Percentiles rank a stretch among this genome's conserved stretches.
These are phyloP conservation scores for Phytopythium kandeliae DNA, from an alignment of 352 stramenopile species.

Conservation along the genomic window DNA sequence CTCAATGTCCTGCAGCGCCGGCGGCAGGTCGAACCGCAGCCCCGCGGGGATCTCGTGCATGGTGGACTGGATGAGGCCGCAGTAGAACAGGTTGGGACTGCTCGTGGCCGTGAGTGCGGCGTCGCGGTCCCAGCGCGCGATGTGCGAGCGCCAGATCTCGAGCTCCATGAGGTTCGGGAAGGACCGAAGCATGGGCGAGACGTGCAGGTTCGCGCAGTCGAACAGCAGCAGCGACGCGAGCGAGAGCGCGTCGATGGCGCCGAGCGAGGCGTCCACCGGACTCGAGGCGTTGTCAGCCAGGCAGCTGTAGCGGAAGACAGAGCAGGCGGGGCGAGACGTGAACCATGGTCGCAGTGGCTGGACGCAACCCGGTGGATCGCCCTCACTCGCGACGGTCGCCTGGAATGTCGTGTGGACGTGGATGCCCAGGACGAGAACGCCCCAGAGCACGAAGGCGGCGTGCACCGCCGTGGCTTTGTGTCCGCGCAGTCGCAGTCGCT, in stretches of 20 bases:
- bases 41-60: conserved; percentile 10
- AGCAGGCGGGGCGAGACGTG: conserved; percentile 6
- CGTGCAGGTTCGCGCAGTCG: conserved; percentile 12
- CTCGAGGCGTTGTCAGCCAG: conserved; percentile 9
- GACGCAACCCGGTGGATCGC: neutral
- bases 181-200: conserved; percentile 8
- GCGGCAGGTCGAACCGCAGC: conserved; percentile 9
- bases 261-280: conserved; percentile 1
- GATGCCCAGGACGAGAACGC: neutral
- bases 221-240: conserved; percentile 13
- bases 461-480: neutral
- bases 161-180: conserved; percentile 15
- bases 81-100: conserved; percentile 13
- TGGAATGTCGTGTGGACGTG: neutral
- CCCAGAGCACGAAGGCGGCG: neutral
- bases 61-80: conserved; percentile 10
- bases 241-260: conserved; percentile 4
- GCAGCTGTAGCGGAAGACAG: conserved; percentile 9
- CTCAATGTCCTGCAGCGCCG: conserved; percentile 16
- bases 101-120: conserved; percentile 4
- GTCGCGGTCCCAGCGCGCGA: conserved; percentile 11
- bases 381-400: neutral
- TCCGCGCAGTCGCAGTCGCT: neutral
- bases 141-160: conserved; percentile 19
- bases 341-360: conserved; percentile 7